A percentile compares a stretch with the other conserved stretches of the same genome.
These are phyloP conservation scores for Pyrenophora graminea DNA, from an alignment of 2,329 filamentous ascomycete species.

Conservation along the genomic window DNA sequence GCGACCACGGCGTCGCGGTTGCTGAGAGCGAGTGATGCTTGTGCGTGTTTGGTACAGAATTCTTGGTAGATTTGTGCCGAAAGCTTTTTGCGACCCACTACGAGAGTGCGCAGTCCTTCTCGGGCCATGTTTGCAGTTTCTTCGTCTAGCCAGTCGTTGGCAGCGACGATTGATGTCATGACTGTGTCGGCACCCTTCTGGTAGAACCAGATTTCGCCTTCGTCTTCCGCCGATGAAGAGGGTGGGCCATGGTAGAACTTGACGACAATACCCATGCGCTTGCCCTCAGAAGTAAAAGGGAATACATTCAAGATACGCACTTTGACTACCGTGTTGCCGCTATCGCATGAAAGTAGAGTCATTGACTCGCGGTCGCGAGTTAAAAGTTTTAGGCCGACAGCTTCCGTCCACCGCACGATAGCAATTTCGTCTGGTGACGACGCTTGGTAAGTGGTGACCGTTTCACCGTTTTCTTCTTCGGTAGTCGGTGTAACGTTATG, in stretches of 20 bases:
- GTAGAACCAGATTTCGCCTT: constrained; percentile 94
- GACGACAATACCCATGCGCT: constrained; percentile 96
- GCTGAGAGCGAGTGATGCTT: constrained; percentile 78
- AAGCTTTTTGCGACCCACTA: constrained; percentile 89
- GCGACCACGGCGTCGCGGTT: constrained; percentile 83
- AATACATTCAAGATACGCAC: constrained; percentile 93
- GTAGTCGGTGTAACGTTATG: constrained; percentile 95
- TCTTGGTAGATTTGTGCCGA: constrained; percentile 78
- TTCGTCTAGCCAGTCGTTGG: constrained; percentile 98
- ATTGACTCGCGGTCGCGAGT: constrained; percentile 88
- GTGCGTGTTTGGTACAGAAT: constrained; percentile 74
- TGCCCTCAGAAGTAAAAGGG: constrained; percentile 96
- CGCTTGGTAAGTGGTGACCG: constrained; percentile 86
- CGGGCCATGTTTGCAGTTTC: constrained; percentile 99
- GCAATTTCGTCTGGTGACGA: constrained; percentile 98
- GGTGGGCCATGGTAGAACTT: constrained; percentile 65
- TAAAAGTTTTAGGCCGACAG: constrained; percentile 80
- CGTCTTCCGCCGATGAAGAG: constrained; percentile 53
- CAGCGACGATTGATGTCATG: constrained; percentile 92
- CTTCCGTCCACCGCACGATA: constrained; percentile 94
- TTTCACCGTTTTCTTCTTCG: constrained; percentile 78
- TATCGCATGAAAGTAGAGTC: constrained; percentile 75
- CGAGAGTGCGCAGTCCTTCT: constrained; percentile 89
- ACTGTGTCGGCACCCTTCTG: constrained; percentile 98
- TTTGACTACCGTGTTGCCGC: constrained; percentile 74